Evolutionary conservation across 345 rosid species (phyloP).

Genomic region (Populus nigra): DNA sequence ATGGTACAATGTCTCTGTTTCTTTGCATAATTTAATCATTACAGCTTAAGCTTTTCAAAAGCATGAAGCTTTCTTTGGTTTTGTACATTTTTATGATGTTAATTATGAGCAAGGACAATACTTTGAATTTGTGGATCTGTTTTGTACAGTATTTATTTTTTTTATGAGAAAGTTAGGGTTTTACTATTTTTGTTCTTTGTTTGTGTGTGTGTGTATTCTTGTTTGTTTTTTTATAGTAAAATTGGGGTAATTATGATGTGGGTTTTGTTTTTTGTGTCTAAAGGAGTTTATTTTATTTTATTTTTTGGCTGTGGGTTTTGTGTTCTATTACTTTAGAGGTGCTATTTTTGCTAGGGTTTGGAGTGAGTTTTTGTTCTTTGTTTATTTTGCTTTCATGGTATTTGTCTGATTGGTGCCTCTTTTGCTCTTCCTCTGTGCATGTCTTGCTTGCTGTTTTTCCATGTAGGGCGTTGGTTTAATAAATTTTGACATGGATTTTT

Average conservation of each 20-base stretch:
- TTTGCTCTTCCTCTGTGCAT: background rate
- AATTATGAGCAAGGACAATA: background rate
- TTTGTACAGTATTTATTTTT: background rate
- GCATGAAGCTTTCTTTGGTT: background rate
- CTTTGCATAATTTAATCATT: background rate
- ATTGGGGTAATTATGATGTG: background rate
- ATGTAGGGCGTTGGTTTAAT: background rate
- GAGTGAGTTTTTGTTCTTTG: background rate
- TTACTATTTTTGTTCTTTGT: background rate
- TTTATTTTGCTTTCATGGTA: background rate
- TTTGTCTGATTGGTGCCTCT: background rate
- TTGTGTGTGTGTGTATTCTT: background rate
- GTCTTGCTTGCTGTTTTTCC: background rate
- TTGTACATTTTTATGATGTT: background rate
- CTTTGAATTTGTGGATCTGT: background rate
- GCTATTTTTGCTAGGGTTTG: background rate
- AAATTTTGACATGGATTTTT: background rate
- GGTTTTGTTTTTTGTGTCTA: background rate
- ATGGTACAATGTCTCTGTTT: constrained; percentile 27
- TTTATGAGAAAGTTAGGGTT: background rate
- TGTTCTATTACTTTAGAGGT: background rate
- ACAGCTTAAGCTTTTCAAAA: background rate
- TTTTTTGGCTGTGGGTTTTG: background rate
- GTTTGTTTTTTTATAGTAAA: background rate
- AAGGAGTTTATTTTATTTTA: background rate